Evolutionary conservation across 345 rosid genomes (phyloP).

Genomic region (Odontarrhena argentea): DNA sequence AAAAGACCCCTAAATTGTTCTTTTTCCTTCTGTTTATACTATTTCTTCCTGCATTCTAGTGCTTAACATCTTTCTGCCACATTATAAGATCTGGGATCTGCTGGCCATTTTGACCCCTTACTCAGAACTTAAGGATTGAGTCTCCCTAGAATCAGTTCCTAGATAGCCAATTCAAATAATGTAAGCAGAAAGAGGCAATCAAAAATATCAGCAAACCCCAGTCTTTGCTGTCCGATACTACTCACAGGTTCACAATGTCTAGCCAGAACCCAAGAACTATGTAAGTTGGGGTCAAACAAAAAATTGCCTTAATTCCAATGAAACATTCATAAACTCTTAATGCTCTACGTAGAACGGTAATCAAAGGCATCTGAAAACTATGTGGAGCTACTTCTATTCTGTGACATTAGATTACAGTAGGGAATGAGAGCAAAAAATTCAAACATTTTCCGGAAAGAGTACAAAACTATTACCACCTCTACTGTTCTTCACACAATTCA

Average conservation of each 20-base stretch:
- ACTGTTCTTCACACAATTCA: not conserved
- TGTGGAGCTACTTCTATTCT: not conserved
- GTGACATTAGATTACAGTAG: not conserved
- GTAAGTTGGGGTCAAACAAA: not conserved
- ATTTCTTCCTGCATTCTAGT: too few species aligned
- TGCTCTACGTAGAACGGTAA: not conserved
- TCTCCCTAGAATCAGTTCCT: not conserved
- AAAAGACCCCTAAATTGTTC: too few species aligned
- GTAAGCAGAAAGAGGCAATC: not conserved
- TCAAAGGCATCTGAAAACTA: not conserved
- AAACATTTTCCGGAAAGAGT: not conserved
- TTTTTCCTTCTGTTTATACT: too few species aligned
- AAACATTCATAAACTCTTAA: not conserved
- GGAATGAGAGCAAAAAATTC: constrained; percentile 1
- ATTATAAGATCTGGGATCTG: not conserved
- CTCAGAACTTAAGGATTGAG: not conserved
- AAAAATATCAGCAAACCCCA: not conserved
- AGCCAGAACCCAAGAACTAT: constrained; percentile 7
- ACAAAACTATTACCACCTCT: not conserved
- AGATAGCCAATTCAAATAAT: not conserved
- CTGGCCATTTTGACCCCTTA: not conserved
- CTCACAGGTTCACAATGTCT: not conserved
- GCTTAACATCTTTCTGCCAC: not conserved
- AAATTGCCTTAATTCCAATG: not conserved
- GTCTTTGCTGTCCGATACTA: not conserved